A percentile compares a stretch with the other conserved stretches of the same genome.
Evolutionary conservation across 371 early-diverging fungal genomes (phyloP).

Genomic region (Zancudomyces culisetae): DNA sequence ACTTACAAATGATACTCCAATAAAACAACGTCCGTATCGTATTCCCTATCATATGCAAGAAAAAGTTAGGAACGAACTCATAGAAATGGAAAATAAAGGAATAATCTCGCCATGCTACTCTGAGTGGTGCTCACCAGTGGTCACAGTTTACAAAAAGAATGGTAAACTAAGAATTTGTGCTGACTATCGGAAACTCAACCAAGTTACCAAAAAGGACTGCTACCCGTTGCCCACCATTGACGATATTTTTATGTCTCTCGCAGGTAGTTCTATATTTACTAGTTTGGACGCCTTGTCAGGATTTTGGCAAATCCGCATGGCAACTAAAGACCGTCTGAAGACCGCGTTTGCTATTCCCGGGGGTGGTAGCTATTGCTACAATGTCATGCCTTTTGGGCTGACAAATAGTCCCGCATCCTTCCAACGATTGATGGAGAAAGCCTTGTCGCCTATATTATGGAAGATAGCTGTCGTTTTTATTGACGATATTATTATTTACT

Average conservation of each 20-base stretch:
- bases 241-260: constrained; percentile 1
- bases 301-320: not conserved
- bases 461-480: constrained; percentile 26
- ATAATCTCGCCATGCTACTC: constrained; percentile 5
- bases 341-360: constrained; percentile 29
- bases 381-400: constrained; percentile 32
- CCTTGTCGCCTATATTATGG: constrained; percentile 18
- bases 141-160: constrained; percentile 8
- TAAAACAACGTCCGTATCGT: constrained; percentile 5
- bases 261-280: constrained; percentile 8
- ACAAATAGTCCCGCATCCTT: constrained; percentile 18
- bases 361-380: constrained; percentile 24
- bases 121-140: constrained; percentile 1
- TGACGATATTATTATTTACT: constrained; percentile 37
- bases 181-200: constrained; percentile 8
- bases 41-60: constrained; percentile 5
- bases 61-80: constrained; percentile 8
- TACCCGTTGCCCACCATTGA: constrained; percentile 3
- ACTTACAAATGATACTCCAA: not conserved
- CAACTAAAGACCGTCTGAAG: constrained; percentile 12
- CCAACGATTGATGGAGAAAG: constrained; percentile 19
- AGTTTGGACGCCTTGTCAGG: constrained; percentile 5
- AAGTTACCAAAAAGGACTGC: constrained; percentile 4
- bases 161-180: constrained; percentile 5
- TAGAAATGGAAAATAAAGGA: constrained; percentile 3